A percentile compares a stretch with the other conserved stretches of the same genome.
phyloP scores from a whole-genome alignment of 192 early-diverging fungal genomes.

The Obelidium mucronatum region DNA sequence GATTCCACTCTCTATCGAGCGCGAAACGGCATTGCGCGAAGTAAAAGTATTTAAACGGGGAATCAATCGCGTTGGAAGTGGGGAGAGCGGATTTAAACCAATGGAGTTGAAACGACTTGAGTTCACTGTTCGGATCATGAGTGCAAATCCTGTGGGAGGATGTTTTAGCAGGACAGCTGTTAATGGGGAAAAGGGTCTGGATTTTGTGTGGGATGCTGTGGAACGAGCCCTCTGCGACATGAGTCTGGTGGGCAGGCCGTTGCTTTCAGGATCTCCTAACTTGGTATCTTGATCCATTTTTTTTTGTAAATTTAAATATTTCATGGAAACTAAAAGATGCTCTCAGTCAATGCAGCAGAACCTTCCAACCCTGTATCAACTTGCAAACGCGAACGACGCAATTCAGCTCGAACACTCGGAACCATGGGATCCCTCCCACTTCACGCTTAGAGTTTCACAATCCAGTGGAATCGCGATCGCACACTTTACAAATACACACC shows the following conservation, averaged over 20 bases:
- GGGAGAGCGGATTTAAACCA: neutral
- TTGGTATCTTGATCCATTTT: conserved; percentile 5
- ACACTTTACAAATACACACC: conserved; percentile 27
- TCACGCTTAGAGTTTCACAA: conserved; percentile 14
- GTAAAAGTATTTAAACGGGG: neutral
- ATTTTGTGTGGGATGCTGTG: conserved; percentile 32
- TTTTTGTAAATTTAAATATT: neutral
- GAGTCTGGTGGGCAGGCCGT: neutral
- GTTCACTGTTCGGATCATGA: conserved; percentile 29
- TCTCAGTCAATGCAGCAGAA: neutral
- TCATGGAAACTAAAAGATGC: neutral
- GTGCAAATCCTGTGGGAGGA: conserved; percentile 23
- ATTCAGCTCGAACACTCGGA: neutral
- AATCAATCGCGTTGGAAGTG: conserved; percentile 28
- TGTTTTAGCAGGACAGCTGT: neutral
- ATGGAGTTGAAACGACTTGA: conserved; percentile 8
- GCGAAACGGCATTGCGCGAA: conserved; percentile 31
- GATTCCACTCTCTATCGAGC: conserved; percentile 36
- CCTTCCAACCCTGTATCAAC: neutral
- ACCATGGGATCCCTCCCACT: neutral
- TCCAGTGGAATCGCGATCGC: conserved; percentile 21
- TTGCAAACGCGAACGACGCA: neutral
- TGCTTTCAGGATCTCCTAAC: neutral
- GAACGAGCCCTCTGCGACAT: conserved; percentile 7
- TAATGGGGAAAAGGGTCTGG: neutral